Conservation (phyloP, 2,329 filamentous ascomycete species). For the Leptographium radiaticola region DNA sequence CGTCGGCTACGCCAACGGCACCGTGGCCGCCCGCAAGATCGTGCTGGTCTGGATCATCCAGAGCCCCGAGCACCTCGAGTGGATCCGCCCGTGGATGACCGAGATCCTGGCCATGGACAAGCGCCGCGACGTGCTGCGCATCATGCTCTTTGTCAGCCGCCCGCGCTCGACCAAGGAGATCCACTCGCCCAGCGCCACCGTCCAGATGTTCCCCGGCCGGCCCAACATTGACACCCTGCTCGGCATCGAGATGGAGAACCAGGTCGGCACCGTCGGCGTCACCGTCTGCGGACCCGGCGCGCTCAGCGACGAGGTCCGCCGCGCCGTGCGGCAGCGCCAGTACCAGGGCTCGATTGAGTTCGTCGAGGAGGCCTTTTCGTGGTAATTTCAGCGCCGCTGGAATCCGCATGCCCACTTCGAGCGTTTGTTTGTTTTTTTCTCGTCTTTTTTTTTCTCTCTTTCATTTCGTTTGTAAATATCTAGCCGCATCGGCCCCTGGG, state of each 20-base stretch:
- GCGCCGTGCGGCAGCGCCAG: slow-evolving; percentile 51
- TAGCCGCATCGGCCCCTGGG: background rate
- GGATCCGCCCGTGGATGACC: slow-evolving; percentile 77
- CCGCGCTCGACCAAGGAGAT: slow-evolving; percentile 69
- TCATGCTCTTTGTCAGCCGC: slow-evolving; percentile 66
- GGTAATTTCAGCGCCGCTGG: slow-evolving; percentile 21
- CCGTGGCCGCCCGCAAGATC: slow-evolving; percentile 57
- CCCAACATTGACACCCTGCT: slow-evolving; percentile 63
- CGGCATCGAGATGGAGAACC: slow-evolving; percentile 59
- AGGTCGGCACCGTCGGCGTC: slow-evolving; percentile 61
- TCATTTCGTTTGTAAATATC: background rate
- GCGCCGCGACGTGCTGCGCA: slow-evolving; percentile 59
- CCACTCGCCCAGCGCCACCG: slow-evolving; percentile 61
- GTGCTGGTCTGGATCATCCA: slow-evolving; percentile 70
- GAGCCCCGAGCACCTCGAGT: slow-evolving; percentile 67
- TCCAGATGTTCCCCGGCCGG: slow-evolving; percentile 74
- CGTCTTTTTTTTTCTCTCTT: background rate
- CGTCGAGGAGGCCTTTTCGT: slow-evolving; percentile 63
- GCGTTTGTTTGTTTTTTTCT: background rate
- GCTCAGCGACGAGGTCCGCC: slow-evolving; percentile 61
- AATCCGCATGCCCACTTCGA: background rate
- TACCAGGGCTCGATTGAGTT: slow-evolving; percentile 59
- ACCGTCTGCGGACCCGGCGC: slow-evolving; percentile 63
- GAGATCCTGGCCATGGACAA: slow-evolving; percentile 63
- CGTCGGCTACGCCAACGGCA: slow-evolving; percentile 52